Evolutionary conservation across 805 yeast genomes (phyloP).

Genomic region (Ogataea methylovora): DNA sequence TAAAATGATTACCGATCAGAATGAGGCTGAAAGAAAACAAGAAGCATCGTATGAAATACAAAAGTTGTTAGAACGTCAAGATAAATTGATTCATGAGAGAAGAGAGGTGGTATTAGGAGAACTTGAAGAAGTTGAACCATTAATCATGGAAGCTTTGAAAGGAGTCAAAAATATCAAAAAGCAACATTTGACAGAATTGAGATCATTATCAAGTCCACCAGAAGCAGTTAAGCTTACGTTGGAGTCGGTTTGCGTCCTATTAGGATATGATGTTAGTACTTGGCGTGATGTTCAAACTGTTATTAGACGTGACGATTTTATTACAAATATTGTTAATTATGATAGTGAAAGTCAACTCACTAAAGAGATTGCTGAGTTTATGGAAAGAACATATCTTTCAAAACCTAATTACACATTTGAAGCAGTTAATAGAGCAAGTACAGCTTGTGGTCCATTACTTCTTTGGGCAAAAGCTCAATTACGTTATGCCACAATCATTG

Average conservation of each 20-base stretch:
- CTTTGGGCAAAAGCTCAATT: conserved; percentile 90
- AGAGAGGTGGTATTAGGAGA: conserved; percentile 50
- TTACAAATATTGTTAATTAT: conserved; percentile 70
- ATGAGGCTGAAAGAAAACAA: conserved; percentile 85
- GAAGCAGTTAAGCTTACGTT: conserved; percentile 74
- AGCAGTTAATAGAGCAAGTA: conserved; percentile 79
- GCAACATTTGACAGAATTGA: conserved; percentile 80
- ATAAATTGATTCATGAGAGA: conserved; percentile 47
- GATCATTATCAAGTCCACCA: conserved; percentile 90
- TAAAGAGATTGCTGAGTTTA: conserved; percentile 39
- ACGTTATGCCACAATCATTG: conserved; percentile 63
- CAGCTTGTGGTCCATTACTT: conserved; percentile 88
- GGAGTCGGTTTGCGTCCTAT: conserved; percentile 80
- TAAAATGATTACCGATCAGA: conserved; percentile 75
- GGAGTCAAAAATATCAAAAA: conserved; percentile 93
- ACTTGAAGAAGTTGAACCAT: conserved; percentile 75
- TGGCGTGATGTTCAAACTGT: conserved; percentile 84
- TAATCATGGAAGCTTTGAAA: conserved; percentile 72
- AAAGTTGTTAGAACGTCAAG: conserved; percentile 60
- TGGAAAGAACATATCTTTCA: conserved; percentile 55
- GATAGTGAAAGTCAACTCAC: conserved; percentile 56
- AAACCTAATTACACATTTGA: conserved; percentile 62
- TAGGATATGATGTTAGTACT: conserved; percentile 56
- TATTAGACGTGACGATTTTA: conserved; percentile 84
- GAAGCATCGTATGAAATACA: conserved; percentile 79